Evolutionary conservation across 345 rosid genomes (phyloP).

Genomic region (Dipteronia dyeriana): DNA sequence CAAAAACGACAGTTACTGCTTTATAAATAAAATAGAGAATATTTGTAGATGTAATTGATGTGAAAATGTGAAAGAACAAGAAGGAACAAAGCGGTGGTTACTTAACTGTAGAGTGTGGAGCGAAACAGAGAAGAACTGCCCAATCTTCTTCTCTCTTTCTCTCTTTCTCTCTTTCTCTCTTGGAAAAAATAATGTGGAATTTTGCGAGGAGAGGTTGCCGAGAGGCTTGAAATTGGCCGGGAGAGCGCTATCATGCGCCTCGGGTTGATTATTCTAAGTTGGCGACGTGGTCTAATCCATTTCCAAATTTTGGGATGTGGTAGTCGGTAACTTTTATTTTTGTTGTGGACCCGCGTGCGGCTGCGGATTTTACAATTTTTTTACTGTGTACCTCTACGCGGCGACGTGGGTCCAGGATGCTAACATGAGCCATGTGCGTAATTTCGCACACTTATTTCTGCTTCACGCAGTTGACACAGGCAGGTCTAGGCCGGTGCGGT

Average conservation of each 20-base stretch:
- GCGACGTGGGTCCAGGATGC: background rate
- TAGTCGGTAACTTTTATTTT: background rate
- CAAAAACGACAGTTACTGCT: background rate
- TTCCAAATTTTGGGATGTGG: slow-evolving; percentile 24
- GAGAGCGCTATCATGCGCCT: slow-evolving; percentile 24
- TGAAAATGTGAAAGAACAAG: background rate
- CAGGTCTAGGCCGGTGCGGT: background rate
- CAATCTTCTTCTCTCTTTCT: background rate
- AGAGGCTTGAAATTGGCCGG: background rate
- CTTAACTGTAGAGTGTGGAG: slow-evolving; percentile 2
- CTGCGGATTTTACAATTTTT: background rate
- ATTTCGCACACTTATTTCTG: background rate
- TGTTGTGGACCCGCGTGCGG: background rate
- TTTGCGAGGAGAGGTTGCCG: background rate
- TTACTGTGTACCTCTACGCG: background rate
- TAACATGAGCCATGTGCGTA: background rate
- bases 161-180: slow-evolving; percentile 2
- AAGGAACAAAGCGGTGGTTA: background rate
- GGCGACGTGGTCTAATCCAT: slow-evolving; percentile 36
- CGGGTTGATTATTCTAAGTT: background rate
- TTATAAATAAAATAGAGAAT: background rate
- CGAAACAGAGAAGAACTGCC: background rate
- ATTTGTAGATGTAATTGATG: background rate
- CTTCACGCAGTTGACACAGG: background rate
- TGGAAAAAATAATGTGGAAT: background rate